Evolutionary conservation across 1,284 basidiomycete species (phyloP).

Genomic region (Clitocybe nebularis): DNA sequence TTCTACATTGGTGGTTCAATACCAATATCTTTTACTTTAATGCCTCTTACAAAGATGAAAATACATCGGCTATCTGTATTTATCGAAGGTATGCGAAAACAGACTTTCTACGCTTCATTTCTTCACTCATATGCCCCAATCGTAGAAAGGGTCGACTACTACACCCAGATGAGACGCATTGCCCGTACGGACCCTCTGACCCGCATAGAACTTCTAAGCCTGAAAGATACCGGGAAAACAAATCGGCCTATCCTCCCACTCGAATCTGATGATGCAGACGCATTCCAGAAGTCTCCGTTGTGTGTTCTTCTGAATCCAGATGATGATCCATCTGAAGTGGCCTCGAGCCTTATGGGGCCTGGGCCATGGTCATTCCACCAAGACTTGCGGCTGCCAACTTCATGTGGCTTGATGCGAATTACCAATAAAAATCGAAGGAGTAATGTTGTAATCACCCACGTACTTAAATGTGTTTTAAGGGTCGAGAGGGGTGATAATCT

Average conservation of each 20-base stretch:
- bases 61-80: slow-evolving; percentile 74
- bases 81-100: slow-evolving; percentile 69
- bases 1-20: slow-evolving; percentile 84
- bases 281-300: slow-evolving; percentile 54
- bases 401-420: slow-evolving; percentile 62
- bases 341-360: slow-evolving; percentile 65
- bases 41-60: slow-evolving; percentile 84
- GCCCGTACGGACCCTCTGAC: slow-evolving; percentile 73
- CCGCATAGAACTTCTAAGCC: slow-evolving; percentile 64
- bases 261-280: slow-evolving; percentile 50
- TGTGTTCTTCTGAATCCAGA: slow-evolving; percentile 36
- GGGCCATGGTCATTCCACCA: slow-evolving; percentile 71
- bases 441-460: slow-evolving; percentile 78
- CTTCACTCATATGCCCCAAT: slow-evolving; percentile 1
- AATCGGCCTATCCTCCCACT: slow-evolving; percentile 65
- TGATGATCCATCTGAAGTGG: slow-evolving; percentile 48
- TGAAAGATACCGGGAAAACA: slow-evolving; percentile 54
- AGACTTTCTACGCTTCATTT: neutral
- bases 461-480: slow-evolving; percentile 80
- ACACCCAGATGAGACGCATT: slow-evolving; percentile 65
- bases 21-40: slow-evolving; percentile 78
- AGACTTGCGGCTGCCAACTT: slow-evolving; percentile 52
- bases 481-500: slow-evolving; percentile 78
- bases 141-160: slow-evolving; percentile 79
- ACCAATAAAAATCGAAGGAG: slow-evolving; percentile 82